phyloP scores from a whole-genome alignment of 495 filamentous ascomycete species.

The Aspergillus leporis region DNA sequence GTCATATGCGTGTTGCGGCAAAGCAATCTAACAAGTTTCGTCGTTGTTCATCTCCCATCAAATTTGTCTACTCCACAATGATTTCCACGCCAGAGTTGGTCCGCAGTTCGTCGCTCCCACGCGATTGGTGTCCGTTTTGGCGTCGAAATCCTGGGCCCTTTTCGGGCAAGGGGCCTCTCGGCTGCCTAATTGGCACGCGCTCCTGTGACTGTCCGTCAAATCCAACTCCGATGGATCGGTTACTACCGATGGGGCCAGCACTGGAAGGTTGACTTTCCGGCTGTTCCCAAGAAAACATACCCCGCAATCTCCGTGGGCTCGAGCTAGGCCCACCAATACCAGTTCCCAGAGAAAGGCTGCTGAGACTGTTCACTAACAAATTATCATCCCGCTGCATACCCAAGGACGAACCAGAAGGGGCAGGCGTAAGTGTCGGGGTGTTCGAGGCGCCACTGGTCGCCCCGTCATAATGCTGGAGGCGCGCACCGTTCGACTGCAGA shows the following conservation, averaged over 20 bases:
- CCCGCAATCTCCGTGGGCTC: slow-evolving; percentile 61
- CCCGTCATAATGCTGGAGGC: slow-evolving; percentile 63
- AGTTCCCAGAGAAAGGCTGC: slow-evolving; percentile 61
- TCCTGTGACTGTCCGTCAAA: slow-evolving; percentile 66
- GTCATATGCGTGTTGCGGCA: slow-evolving; percentile 49
- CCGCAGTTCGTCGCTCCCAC: slow-evolving; percentile 76
- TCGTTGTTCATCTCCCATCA: slow-evolving; percentile 31
- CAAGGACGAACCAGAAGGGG: slow-evolving; percentile 62
- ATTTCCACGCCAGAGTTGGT: slow-evolving; percentile 58
- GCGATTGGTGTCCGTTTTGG: slow-evolving; percentile 77
- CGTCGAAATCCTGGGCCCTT: slow-evolving; percentile 76
- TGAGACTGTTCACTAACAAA: slow-evolving; percentile 67
- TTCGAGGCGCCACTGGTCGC: slow-evolving; percentile 61
- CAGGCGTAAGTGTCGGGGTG: slow-evolving; percentile 76
- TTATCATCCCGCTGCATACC: slow-evolving; percentile 63
- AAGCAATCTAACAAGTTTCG: slow-evolving; percentile 45
- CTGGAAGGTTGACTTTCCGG: slow-evolving; percentile 52
- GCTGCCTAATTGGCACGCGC: slow-evolving; percentile 75
- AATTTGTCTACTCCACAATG: slow-evolving; percentile 52
- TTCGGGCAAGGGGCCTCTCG: slow-evolving; percentile 74
- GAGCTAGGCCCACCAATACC: slow-evolving; percentile 58
- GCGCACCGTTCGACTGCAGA: slow-evolving; percentile 62
- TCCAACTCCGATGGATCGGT: slow-evolving; percentile 68
- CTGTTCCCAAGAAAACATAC: slow-evolving; percentile 67
- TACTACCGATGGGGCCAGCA: slow-evolving; percentile 83